phyloP scores from a whole-genome alignment of 345 rosid genomes.

The Corchorus capsularis region DNA sequence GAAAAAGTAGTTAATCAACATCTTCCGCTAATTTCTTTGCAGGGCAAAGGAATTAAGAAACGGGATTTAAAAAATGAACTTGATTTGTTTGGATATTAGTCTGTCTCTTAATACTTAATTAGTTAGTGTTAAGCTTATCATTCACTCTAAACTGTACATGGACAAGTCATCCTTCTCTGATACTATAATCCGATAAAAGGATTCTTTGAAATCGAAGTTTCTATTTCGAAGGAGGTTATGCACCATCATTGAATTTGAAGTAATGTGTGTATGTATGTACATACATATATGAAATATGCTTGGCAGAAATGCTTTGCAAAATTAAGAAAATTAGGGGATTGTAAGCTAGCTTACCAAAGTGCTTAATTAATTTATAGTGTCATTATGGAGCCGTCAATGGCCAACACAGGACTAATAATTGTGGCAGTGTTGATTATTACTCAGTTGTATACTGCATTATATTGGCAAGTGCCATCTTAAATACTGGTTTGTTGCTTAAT shows the following conservation, averaged over 20 bases:
- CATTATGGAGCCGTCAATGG: background rate
- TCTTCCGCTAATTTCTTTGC: background rate
- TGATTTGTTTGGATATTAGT: background rate
- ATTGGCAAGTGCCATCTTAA: background rate
- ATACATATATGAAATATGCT: background rate
- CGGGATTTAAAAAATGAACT: background rate
- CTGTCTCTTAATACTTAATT: background rate
- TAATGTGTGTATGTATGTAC: too few relatives aligned
- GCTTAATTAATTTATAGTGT: background rate
- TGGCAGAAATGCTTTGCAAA: background rate
- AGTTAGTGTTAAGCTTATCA: background rate
- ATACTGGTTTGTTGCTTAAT: background rate
- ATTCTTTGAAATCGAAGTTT: background rate
- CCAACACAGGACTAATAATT: background rate
- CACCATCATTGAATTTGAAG: background rate
- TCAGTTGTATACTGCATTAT: background rate
- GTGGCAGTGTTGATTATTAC: background rate
- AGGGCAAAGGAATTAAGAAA: background rate
- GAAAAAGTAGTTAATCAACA: too few relatives aligned
- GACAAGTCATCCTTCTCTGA: background rate
- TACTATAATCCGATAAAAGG: background rate
- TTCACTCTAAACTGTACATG: background rate
- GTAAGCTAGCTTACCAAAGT: background rate
- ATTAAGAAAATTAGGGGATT: background rate
- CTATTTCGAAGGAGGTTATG: background rate